Evolutionary conservation across 2,329 filamentous ascomycete genomes (phyloP).

Genomic region (Colletotrichum somersetense): DNA sequence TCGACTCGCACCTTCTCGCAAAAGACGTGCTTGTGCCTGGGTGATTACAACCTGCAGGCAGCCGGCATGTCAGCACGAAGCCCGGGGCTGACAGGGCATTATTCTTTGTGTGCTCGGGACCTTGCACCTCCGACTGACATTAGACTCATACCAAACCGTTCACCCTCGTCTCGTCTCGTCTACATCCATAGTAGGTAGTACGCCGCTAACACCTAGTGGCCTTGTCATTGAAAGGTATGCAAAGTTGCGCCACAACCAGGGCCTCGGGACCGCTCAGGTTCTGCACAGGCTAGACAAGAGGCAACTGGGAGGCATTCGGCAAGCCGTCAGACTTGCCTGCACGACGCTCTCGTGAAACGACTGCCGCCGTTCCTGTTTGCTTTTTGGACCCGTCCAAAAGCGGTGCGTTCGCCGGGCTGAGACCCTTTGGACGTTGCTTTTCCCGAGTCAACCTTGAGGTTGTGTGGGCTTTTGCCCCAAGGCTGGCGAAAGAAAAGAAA

Average conservation of each 20-base stretch:
- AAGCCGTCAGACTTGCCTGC: not conserved
- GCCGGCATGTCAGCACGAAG: constrained; percentile 18
- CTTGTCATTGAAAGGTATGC: constrained; percentile 26
- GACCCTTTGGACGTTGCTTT: constrained; percentile 20
- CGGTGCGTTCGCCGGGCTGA: constrained; percentile 14
- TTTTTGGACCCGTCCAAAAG: constrained; percentile 10
- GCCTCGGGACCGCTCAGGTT: constrained; percentile 36
- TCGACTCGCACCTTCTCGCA: constrained; percentile 15
- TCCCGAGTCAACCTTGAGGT: not conserved
- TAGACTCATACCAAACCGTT: constrained; percentile 6
- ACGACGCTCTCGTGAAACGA: constrained; percentile 32
- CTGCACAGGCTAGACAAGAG: constrained; percentile 21
- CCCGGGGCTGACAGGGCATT: constrained; percentile 21
- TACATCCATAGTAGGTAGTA: not conserved
- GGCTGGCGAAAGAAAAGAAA: not conserved
- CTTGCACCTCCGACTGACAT: constrained; percentile 37
- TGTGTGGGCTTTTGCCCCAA: not conserved
- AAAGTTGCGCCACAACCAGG: constrained; percentile 43
- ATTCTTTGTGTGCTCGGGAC: constrained; percentile 27
- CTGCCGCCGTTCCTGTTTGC: constrained; percentile 7
- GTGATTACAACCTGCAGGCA: constrained; percentile 11
- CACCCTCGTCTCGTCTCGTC: not conserved
- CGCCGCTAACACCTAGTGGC: not conserved
- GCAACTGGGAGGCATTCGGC: not conserved
- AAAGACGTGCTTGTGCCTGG: not conserved